These are phyloP conservation scores for Emergomyces orientalis DNA, from an alignment of 2,329 filamentous ascomycete species.

Conservation along the genomic window DNA sequence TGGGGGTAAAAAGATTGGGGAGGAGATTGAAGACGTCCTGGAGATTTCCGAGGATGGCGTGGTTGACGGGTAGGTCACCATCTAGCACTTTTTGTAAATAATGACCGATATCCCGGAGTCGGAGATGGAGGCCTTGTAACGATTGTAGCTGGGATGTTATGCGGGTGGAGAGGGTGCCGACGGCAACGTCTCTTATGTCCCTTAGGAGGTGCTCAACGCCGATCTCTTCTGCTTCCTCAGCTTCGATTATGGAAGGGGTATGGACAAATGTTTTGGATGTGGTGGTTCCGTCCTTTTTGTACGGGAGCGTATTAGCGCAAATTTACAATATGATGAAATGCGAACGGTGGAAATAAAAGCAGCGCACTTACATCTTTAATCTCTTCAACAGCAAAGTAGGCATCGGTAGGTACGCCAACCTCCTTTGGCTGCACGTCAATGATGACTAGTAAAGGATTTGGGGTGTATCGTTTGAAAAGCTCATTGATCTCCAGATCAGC, in stretches of 20 bases:
- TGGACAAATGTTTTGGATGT: conserved; percentile 97
- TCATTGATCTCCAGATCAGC: conserved; percentile 99
- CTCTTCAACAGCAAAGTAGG: conserved; percentile 98
- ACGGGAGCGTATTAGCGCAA: conserved; percentile 8
- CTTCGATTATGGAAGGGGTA: conserved; percentile 95
- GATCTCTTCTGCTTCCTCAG: conserved; percentile 97
- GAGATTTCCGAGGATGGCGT: conserved; percentile 94
- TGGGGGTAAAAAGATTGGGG: conserved; percentile 83
- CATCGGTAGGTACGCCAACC: conserved; percentile 93
- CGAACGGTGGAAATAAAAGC: not conserved
- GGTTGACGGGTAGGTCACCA: conserved; percentile 86
- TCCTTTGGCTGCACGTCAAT: conserved; percentile 98
- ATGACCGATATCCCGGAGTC: conserved; percentile 86
- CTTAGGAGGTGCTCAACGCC: conserved; percentile 95
- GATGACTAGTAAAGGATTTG: conserved; percentile 91
- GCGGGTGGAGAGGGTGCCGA: conserved; percentile 89
- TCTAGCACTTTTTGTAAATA: conserved; percentile 96
- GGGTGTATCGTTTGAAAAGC: conserved; percentile 97
- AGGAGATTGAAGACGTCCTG: conserved; percentile 99
- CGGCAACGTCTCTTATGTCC: conserved; percentile 95
- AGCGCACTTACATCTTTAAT: conserved; percentile 79
- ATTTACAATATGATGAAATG: not conserved
- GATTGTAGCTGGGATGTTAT: conserved; percentile 98
- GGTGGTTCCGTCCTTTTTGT: conserved; percentile 77
- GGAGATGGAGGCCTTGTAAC: conserved; percentile 86